Conservation (phyloP, 805 yeast species). For the Saccharomycopsis lassenensis region DNA sequence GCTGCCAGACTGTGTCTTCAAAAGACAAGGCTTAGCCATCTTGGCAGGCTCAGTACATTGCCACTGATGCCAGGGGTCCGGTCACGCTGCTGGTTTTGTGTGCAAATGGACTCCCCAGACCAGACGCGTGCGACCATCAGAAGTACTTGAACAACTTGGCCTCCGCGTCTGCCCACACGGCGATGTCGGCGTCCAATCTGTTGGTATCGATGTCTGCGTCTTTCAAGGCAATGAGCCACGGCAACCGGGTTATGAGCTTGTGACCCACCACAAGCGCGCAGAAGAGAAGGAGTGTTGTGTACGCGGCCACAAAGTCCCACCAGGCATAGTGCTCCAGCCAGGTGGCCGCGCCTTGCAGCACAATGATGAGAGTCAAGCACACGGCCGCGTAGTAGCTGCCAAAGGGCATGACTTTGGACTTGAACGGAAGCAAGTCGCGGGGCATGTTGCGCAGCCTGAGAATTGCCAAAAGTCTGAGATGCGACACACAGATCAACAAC, state of each 20-base stretch:
- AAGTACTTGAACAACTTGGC: too few relatives aligned
- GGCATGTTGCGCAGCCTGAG: slow-evolving; percentile 49
- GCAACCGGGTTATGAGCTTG: slow-evolving; percentile 26
- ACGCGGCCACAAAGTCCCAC: slow-evolving; percentile 53
- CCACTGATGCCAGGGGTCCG: too few relatives aligned
- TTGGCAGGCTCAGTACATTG: too few relatives aligned
- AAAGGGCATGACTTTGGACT: slow-evolving; percentile 54
- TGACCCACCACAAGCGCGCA: slow-evolving; percentile 38
- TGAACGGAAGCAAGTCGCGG: slow-evolving; percentile 55
- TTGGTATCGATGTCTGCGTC: slow-evolving; percentile 45
- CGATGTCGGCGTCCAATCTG: slow-evolving; percentile 2
- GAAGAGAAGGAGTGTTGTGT: slow-evolving; percentile 50
- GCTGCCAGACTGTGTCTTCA: too few relatives aligned
- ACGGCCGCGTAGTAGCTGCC: slow-evolving; percentile 50
- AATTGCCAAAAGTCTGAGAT: slow-evolving; percentile 52
- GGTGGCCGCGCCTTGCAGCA: slow-evolving; percentile 78
- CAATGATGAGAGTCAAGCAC: slow-evolving; percentile 42
- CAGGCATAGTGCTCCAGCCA: too few relatives aligned
- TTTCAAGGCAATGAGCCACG: slow-evolving; percentile 28
- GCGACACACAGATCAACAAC: slow-evolving; percentile 49
- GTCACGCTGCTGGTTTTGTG: too few relatives aligned
- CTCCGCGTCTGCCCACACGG: slow-evolving; percentile 5
- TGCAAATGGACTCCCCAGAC: too few relatives aligned
- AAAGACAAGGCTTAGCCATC: too few relatives aligned
- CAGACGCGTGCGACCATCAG: too few relatives aligned